Base-by-base conservation (phyloP, 2,329 filamentous ascomycete species). In the Aquanectria penicillioides region DNA sequence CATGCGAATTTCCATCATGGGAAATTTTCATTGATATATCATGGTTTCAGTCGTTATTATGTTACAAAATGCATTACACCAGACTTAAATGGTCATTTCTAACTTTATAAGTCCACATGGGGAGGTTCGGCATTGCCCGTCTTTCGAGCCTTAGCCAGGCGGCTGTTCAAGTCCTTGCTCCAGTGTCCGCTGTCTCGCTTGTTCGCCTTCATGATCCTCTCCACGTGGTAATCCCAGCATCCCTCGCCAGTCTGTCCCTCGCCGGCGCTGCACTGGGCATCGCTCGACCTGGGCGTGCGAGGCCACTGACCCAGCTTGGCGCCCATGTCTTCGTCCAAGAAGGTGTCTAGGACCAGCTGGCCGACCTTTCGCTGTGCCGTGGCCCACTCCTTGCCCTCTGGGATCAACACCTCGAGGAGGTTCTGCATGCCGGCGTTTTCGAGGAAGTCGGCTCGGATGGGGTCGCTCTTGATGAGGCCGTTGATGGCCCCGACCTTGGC, bases 281-380 rank as follows among this genome's bases (percentile, higher is more conserved):
- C 76, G 20, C 71, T 71, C 33, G 71, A 66, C 44, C 74, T 74
- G 5, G 68, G 62, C 17, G 63, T 66, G 18, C 63, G 76, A 0
- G 86, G 86, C 86, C 86, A 89, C 61, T 85, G 74, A 0, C 85
- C 84, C 15, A 82, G 62, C 20, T 77, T 76, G 3, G 87, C 87
- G 34, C 87, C 86, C 80, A 89, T 87, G 55, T 84, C 80, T 61
- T 83, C 81, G 67, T 91, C 88, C n/a, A 91, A 75, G 69, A 90
- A 91, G 59, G 81, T 87, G 68, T 91, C 88, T 28, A 84, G 78
- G 23, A 89, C 80, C 54, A 90, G 78, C 59, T 86, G 79, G 2
- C 83, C 85, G 20, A 84, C 81, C 67, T 83, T 86, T 57, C 79
- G 80, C 69, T 83, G 80, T 6, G 83, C 80, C 2, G 75, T 69